phyloP scores from a whole-genome alignment of 2,329 filamentous ascomycete genomes.

The Camillea tinctor region DNA sequence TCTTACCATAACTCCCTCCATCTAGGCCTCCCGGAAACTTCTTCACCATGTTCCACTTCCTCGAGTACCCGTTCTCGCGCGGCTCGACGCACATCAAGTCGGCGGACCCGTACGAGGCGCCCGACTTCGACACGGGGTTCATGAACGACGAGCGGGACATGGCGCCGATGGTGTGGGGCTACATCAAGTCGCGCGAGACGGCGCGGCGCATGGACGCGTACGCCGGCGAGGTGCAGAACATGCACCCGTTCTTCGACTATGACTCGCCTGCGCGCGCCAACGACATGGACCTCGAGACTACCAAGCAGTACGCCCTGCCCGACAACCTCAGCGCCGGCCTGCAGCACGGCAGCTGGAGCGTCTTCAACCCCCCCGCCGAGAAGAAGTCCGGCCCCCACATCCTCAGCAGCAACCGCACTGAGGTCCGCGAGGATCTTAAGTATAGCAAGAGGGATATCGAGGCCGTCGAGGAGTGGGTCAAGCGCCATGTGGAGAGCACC shows the following conservation, averaged over 20 bases:
- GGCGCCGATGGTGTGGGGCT: constrained; percentile 82
- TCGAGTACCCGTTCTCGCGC: constrained; percentile 75
- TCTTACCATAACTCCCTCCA: background rate
- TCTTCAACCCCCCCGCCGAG: constrained; percentile 53
- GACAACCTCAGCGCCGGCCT: constrained; percentile 71
- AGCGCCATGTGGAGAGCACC: constrained; percentile 73
- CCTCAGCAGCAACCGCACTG: constrained; percentile 64
- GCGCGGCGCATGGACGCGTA: constrained; percentile 76
- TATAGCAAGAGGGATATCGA: constrained; percentile 64
- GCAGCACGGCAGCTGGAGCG: constrained; percentile 71
- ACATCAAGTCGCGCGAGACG: constrained; percentile 80
- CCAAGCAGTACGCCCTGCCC: constrained; percentile 71
- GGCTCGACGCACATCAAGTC: constrained; percentile 69
- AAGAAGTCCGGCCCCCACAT: constrained; percentile 43
- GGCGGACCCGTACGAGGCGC: constrained; percentile 69
- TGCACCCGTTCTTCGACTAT: constrained; percentile 71
- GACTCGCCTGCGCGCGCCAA: constrained; percentile 67
- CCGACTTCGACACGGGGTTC: constrained; percentile 79
- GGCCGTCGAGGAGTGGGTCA: constrained; percentile 67
- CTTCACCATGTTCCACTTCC: constrained; percentile 82
- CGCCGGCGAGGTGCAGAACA: constrained; percentile 67
- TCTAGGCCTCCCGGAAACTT: constrained; percentile 72
- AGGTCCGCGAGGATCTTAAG: constrained; percentile 60
- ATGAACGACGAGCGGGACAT: constrained; percentile 86
- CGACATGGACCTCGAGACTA: constrained; percentile 74